A percentile compares a stretch with the other conserved stretches of the same genome.
phyloP scores from a whole-genome alignment of 225 moss, liverwort and hornwort genomes.

The Marchantia paleacea region DNA sequence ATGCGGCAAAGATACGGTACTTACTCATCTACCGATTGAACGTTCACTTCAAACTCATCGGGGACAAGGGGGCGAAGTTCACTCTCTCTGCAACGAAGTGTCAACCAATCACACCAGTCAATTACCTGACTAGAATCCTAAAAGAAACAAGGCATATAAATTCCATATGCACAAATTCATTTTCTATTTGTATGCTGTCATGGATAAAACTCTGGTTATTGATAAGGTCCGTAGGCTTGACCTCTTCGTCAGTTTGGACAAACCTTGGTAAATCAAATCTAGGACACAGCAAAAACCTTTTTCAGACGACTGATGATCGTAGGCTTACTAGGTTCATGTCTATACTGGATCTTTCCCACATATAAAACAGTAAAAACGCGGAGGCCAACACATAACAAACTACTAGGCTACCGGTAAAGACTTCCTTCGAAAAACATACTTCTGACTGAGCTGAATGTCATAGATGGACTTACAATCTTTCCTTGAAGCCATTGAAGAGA shows the following conservation, averaged over 20 bases:
- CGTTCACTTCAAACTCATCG: constrained; percentile 63
- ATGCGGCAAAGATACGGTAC: neutral
- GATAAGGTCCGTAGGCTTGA: too few species aligned
- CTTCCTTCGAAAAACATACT: neutral
- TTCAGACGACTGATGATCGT: too few species aligned
- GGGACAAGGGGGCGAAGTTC: constrained; percentile 91
- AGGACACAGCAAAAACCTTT: too few species aligned
- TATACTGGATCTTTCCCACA: too few species aligned
- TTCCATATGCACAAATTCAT: too few species aligned
- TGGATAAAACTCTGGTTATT: too few species aligned
- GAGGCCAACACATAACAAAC: neutral
- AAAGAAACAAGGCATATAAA: neutral
- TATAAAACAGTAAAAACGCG: too few species aligned
- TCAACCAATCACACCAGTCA: neutral
- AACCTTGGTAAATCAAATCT: too few species aligned
- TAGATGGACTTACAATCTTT: constrained; percentile 65
- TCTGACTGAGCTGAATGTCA: neutral
- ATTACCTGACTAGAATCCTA: neutral
- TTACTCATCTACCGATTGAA: constrained; percentile 68
- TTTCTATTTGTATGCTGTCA: too few species aligned
- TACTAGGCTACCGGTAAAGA: neutral
- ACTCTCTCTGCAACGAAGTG: constrained; percentile 57
- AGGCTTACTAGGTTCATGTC: too few species aligned
- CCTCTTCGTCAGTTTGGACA: too few species aligned
- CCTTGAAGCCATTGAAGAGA: constrained; percentile 77